Evolutionary conservation across 257 asterid species (phyloP).

Genomic region (Salvia rosmarinus): DNA sequence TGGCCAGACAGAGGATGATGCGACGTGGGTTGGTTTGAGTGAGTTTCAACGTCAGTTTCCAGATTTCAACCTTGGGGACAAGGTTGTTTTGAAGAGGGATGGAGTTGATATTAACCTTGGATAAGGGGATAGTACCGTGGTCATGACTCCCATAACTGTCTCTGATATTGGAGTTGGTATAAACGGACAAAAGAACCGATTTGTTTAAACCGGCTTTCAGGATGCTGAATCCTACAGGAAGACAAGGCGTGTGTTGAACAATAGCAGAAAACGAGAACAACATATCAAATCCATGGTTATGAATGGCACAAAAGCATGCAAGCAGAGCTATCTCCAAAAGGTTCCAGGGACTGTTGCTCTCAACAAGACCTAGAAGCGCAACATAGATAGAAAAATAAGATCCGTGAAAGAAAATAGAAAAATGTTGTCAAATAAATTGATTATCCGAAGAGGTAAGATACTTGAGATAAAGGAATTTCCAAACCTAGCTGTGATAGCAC

Average conservation of each 20-base stretch:
- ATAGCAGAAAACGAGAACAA: conserved; percentile 93
- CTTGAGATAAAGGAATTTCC: conserved; percentile 24
- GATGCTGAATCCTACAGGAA: conserved; percentile 94
- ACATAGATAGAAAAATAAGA: conserved; percentile 25
- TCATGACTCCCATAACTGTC: conserved; percentile 63
- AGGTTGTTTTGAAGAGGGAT: too few species aligned
- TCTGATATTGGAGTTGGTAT: conserved; percentile 72
- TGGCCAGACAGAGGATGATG: too few species aligned
- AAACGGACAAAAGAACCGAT: conserved; percentile 94
- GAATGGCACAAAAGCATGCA: conserved; percentile 91
- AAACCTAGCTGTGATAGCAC: conserved; percentile 88
- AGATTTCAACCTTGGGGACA: too few species aligned
- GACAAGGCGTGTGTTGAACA: conserved; percentile 84
- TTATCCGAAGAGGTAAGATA: conserved; percentile 24
- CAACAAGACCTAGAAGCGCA: conserved; percentile 72
- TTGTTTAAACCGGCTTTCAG: conserved; percentile 97
- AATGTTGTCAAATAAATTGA: not conserved
- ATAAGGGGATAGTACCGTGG: conserved; percentile 67
- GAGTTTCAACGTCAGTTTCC: too few species aligned
- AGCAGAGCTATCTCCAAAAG: conserved; percentile 84
- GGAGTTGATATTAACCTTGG: conserved; percentile 37
- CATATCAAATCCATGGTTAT: conserved; percentile 90
- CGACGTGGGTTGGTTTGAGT: too few species aligned
- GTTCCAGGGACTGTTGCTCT: conserved; percentile 75
- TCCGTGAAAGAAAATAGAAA: conserved; percentile 9